Percentiles rank a stretch among this genome's conserved stretches.
Conservation (phyloP, 768 basidiomycete species). For the Suillus fuscotomentosus region DNA sequence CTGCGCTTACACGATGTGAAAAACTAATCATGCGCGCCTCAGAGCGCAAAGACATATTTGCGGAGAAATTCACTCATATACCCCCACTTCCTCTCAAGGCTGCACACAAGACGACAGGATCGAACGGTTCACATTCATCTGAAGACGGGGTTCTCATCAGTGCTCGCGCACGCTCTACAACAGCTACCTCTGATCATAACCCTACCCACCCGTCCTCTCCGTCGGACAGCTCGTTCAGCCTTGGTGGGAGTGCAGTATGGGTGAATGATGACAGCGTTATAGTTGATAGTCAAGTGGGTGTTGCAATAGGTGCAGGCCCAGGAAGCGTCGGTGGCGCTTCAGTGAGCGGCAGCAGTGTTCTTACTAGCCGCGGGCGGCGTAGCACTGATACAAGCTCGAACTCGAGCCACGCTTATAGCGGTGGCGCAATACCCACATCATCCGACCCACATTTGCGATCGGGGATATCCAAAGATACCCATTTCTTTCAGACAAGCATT, state of each 20-base stretch:
- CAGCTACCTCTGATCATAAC: conserved; percentile 28
- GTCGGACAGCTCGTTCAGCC: conserved; percentile 70
- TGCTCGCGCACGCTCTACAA: conserved; percentile 37
- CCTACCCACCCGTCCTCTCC: conserved; percentile 49
- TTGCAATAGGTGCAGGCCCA: conserved; percentile 41
- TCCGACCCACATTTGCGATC: conserved; percentile 49
- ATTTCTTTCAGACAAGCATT: conserved; percentile 87
- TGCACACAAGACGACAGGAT: conserved; percentile 47
- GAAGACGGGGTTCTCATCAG: conserved; percentile 64
- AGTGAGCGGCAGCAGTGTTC: conserved; percentile 40
- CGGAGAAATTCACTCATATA: conserved; percentile 63
- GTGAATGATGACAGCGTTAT: conserved; percentile 71
- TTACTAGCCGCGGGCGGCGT: conserved; percentile 50
- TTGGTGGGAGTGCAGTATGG: conserved; percentile 84
- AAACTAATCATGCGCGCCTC: conserved; percentile 87
- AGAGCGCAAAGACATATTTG: conserved; percentile 89
- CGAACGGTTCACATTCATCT: conserved; percentile 62
- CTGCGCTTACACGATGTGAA: conserved; percentile 75
- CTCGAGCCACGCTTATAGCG: conserved; percentile 51
- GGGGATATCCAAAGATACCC: conserved; percentile 78
- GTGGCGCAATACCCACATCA: conserved; percentile 38
- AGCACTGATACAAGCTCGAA: conserved; percentile 76
- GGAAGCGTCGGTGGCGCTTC: conserved; percentile 34
- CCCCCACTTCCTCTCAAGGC: conserved; percentile 26
- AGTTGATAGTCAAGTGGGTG: conserved; percentile 40